Conservation (phyloP, 495 filamentous ascomycete species). For the Neurospora sp. region DNA sequence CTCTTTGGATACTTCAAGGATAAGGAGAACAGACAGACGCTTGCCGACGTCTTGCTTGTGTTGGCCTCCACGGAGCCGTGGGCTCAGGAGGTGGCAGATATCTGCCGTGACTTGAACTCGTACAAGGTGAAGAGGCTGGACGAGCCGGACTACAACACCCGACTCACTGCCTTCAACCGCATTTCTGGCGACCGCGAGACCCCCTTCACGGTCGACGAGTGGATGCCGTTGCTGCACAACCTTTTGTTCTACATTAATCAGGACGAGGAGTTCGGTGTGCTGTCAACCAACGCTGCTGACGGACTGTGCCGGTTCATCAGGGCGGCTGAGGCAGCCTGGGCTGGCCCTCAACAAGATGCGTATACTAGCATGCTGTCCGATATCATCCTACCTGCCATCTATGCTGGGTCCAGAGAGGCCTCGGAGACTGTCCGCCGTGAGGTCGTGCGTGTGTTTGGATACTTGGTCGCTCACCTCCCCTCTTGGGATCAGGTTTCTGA, state of each 20-base stretch:
- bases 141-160: conserved; percentile 76
- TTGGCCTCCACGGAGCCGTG: conserved; percentile 54
- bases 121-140: conserved; percentile 57
- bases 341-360: conserved; percentile 24
- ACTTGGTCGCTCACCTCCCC: conserved; percentile 62
- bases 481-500: conserved; percentile 61
- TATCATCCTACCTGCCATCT: conserved; percentile 64
- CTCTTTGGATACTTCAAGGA: conserved; percentile 85
- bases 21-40: conserved; percentile 54
- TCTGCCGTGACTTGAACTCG: conserved; percentile 77
- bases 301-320: conserved; percentile 74
- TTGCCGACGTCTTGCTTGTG: conserved; percentile 61
- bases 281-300: conserved; percentile 71
- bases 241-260: conserved; percentile 81
- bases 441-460: conserved; percentile 65
- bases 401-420: conserved; percentile 58
- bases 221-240: conserved; percentile 85
- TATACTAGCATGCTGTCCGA: conserved; percentile 43
- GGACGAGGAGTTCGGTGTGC: conserved; percentile 75
- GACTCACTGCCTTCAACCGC: conserved; percentile 63
- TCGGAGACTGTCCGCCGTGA: conserved; percentile 81
- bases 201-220: conserved; percentile 61
- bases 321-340: conserved; percentile 25
- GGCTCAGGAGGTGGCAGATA: conserved; percentile 50
- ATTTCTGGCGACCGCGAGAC: conserved; percentile 49